Percentiles rank a stretch among this genome's conserved stretches.
phyloP scores from a whole-genome alignment of 2,329 filamentous ascomycete genomes.

The Sclerotinia glacialis region DNA sequence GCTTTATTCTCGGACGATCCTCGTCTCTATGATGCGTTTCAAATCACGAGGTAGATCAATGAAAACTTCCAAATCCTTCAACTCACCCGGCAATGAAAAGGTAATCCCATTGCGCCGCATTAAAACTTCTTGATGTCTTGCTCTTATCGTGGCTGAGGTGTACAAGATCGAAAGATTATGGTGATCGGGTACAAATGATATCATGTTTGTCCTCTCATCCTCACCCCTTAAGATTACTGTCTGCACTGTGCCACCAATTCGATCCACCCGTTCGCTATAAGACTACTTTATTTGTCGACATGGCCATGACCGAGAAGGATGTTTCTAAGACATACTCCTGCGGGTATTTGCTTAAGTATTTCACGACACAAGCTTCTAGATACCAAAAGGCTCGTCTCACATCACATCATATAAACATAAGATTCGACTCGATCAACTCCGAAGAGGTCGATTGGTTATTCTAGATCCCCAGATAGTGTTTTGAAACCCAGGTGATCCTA shows the following conservation, averaged over 20 bases:
- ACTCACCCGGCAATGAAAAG: background rate
- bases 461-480: background rate
- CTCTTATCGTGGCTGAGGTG: background rate
- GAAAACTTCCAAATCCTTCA: background rate
- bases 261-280: background rate
- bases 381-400: background rate
- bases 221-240: background rate
- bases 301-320: background rate
- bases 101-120: background rate
- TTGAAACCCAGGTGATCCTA: background rate
- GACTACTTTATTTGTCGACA: background rate
- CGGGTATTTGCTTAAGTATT: background rate
- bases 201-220: conserved; percentile 10
- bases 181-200: conserved; percentile 3
- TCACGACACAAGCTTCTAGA: background rate
- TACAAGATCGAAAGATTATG: conserved; percentile 9
- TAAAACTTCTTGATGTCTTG: background rate
- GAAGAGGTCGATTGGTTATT: background rate
- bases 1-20: background rate
- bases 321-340: background rate
- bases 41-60: background rate
- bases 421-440: background rate
- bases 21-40: background rate
- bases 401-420: too few species aligned
- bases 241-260: background rate